A percentile compares a stretch with the other conserved stretches of the same genome.
Conservation (phyloP, 2,329 filamentous ascomycete species). For the Colletotrichum lupini region DNA sequence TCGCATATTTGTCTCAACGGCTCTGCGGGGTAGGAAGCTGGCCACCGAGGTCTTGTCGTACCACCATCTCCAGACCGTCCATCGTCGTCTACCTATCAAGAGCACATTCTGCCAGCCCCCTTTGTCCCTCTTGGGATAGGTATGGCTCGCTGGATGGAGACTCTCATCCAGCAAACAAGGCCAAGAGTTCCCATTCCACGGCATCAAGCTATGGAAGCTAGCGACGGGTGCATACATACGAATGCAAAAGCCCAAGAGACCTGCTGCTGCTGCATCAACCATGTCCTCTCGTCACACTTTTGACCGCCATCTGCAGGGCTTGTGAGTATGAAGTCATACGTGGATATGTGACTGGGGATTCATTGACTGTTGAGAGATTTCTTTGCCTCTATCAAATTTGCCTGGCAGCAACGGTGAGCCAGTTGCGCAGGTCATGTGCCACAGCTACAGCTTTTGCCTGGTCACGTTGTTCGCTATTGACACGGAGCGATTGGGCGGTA, state of each 20-base stretch:
- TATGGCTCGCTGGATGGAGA: conserved; percentile 2
- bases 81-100: conserved; percentile 8
- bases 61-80: conserved; percentile 15
- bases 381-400: conserved; percentile 7
- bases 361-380: not conserved
- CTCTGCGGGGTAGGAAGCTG: conserved; percentile 31
- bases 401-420: conserved; percentile 21
- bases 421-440: conserved; percentile 33
- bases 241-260: conserved; percentile 25
- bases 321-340: conserved; percentile 33
- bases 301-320: conserved; percentile 32
- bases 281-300: conserved; percentile 35
- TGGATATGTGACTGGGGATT: conserved; percentile 4
- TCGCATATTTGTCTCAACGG: conserved; percentile 24
- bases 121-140: not conserved
- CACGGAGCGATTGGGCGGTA: conserved; percentile 32
- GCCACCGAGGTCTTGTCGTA: conserved; percentile 19
- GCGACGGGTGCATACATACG: conserved; percentile 30
- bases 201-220: conserved; percentile 29
- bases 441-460: not conserved
- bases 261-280: conserved; percentile 31
- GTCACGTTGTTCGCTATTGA: conserved; percentile 27
- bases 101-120: conserved; percentile 15
- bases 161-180: conserved; percentile 26
- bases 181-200: conserved; percentile 26